Conservation (phyloP, 1,284 basidiomycete species). For the Xanthoconium separans region DNA sequence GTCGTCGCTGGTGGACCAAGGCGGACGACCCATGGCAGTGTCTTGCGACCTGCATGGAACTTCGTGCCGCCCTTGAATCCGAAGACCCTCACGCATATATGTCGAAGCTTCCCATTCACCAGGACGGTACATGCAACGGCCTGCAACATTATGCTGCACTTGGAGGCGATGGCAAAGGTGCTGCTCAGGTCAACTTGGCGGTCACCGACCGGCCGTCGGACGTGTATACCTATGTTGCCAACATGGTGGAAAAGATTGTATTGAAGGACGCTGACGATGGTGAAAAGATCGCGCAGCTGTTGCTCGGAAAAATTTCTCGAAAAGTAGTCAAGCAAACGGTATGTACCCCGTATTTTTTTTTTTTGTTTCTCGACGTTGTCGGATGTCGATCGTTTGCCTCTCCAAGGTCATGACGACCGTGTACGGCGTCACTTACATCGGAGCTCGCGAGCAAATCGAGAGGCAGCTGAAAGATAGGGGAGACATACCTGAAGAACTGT, state of each 20-base stretch:
- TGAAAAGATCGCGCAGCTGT: constrained; percentile 57
- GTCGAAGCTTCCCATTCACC: constrained; percentile 89
- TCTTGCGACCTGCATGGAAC: constrained; percentile 89
- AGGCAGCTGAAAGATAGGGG: constrained; percentile 81
- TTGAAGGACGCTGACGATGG: constrained; percentile 36
- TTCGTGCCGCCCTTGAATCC: constrained; percentile 75
- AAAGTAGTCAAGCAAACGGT: constrained; percentile 99
- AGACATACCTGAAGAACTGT: constrained; percentile 71
- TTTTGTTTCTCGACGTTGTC: not conserved
- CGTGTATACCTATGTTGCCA: constrained; percentile 94
- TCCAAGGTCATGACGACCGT: constrained; percentile 96
- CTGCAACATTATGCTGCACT: constrained; percentile 98
- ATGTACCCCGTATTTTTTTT: constrained; percentile 25
- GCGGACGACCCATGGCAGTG: constrained; percentile 99
- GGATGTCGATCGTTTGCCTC: constrained; percentile 2
- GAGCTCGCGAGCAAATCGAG: constrained; percentile 94
- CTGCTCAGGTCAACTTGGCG: constrained; percentile 90
- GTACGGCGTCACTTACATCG: constrained; percentile 96
- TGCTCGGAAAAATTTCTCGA: constrained; percentile 81
- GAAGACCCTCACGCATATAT: constrained; percentile 71
- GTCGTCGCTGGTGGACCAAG: constrained; percentile 83
- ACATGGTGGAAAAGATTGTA: constrained; percentile 69
- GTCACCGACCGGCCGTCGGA: constrained; percentile 89
- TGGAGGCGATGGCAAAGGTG: constrained; percentile 89
- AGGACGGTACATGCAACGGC: constrained; percentile 99